Evolutionary conservation across 331 rosid genomes (phyloP).

Genomic region (Acacia concinna): DNA sequence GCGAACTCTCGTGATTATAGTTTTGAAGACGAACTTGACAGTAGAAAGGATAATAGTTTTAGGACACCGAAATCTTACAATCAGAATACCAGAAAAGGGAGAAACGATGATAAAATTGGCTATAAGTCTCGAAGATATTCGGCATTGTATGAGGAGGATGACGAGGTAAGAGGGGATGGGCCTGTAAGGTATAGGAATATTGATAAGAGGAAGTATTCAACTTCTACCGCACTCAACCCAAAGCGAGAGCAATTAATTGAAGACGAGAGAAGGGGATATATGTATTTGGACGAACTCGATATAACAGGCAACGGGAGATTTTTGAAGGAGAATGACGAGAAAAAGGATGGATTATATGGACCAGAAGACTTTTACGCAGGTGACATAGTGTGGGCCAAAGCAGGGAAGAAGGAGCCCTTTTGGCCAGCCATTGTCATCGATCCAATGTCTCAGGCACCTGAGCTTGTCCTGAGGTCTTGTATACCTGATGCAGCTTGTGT

Average conservation of each 20-base stretch:
- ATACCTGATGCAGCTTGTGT: slow-evolving; percentile 92
- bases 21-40: slow-evolving; percentile 53
- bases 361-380: slow-evolving; percentile 94
- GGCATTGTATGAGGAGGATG: slow-evolving; percentile 58
- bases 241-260: slow-evolving; percentile 45
- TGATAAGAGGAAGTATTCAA: slow-evolving; percentile 46
- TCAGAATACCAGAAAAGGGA: slow-evolving; percentile 46
- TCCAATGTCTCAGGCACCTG: slow-evolving; percentile 93
- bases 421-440: slow-evolving; percentile 99
- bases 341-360: slow-evolving; percentile 68
- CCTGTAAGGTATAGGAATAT: slow-evolving; percentile 41
- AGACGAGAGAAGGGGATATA: slow-evolving; percentile 47
- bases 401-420: slow-evolving; percentile 90
- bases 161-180: slow-evolving; percentile 33
- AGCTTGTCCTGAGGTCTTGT: slow-evolving; percentile 87
- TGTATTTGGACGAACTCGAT: slow-evolving; percentile 49
- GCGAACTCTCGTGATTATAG: slow-evolving; percentile 50
- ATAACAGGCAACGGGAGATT: slow-evolving; percentile 32
- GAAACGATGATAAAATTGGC: slow-evolving; percentile 41
- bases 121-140: slow-evolving; percentile 44
- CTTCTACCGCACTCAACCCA: slow-evolving; percentile 46
- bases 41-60: slow-evolving; percentile 58
- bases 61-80: slow-evolving; percentile 46
- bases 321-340: slow-evolving; percentile 35
- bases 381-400: slow-evolving; percentile 97